Conservation (phyloP, 768 basidiomycete species). For the Suillus lakei region DNA sequence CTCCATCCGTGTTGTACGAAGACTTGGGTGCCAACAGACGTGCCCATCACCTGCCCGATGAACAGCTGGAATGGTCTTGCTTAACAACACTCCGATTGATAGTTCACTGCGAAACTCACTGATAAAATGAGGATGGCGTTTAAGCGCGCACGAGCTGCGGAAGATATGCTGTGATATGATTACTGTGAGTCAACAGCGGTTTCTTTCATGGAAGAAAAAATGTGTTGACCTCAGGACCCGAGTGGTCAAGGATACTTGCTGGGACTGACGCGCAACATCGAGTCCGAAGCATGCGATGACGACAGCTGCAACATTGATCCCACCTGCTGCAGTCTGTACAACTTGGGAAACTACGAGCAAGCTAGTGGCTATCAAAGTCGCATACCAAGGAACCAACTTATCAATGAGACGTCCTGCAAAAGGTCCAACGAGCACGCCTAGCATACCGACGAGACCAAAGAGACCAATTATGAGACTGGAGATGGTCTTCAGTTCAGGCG, state of each 20-base stretch:
- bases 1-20: slow-evolving; percentile 77
- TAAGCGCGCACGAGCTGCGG: slow-evolving; percentile 65
- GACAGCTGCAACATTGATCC: slow-evolving; percentile 71
- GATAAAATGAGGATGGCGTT: slow-evolving; percentile 80
- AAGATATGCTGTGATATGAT: slow-evolving; percentile 31
- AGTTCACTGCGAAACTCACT: slow-evolving; percentile 39
- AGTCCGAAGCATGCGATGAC: slow-evolving; percentile 70
- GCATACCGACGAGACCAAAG: slow-evolving; percentile 75
- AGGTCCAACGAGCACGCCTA: slow-evolving; percentile 73
- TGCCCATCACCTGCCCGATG: slow-evolving; percentile 84
- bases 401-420: slow-evolving; percentile 73
- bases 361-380: slow-evolving; percentile 60
- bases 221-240: slow-evolving; percentile 56
- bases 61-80: slow-evolving; percentile 47
- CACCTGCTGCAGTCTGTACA: slow-evolving; percentile 72
- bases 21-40: slow-evolving; percentile 71
- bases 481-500: slow-evolving; percentile 4
- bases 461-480: slow-evolving; percentile 65
- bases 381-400: slow-evolving; percentile 76
- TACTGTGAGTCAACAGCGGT: slow-evolving; percentile 6
- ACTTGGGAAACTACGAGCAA: slow-evolving; percentile 55
- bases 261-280: slow-evolving; percentile 76
- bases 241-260: slow-evolving; percentile 69
- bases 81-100: background rate
- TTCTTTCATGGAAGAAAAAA: slow-evolving; percentile 10